Base-by-base conservation (phyloP, 345 rosid species). In the Melaleuca quinquenervia region DNA sequence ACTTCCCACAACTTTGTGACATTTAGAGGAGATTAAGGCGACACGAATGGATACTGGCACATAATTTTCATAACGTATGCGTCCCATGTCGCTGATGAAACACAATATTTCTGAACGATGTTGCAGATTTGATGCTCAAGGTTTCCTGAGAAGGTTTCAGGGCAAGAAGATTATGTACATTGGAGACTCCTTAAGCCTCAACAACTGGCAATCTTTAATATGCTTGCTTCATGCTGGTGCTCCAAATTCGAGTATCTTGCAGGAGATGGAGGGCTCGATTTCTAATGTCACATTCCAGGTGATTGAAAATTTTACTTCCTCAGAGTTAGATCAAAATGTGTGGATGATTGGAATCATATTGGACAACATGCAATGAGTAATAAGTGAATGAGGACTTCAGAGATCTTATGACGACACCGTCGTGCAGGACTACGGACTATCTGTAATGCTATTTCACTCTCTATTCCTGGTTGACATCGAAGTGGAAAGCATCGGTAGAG, bases 101-200 rank as follows among this genome's bases (percentile, higher is more conserved):
- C 8, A 84, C 11, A 49, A 2, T 14, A 13, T n/a, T 41, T 82
- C 84, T n/a, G 7, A 29, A 82, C 15, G 84, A 45, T 52, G 48
- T 82, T 70, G 74, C 91, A 94, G 97, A 88, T 93, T 93, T 52
- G 89, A 92, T 82, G 97, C 90, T 10, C n/a, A 52, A 83, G 89
- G 86, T 44, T 92, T 93, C 53, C 74, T 94, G 45, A 52, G 58
- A 87, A 92, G 86, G 44, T 78, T 87, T 11, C 55, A 53, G 50
- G 95, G 94, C 3, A 93, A 94, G 89, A 91, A 87, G 88, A 90
- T 94, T 1, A 93, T 93, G 96, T 93, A 90, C 41, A 56, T 93
- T 27, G 96, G 97, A 24, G 97, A 94, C 88, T 94, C 97, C 1
- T 27, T 94, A 1, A 94, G 97, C 86, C 86, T 90, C 26, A 92